A percentile compares a stretch with the other conserved stretches of the same genome.
phyloP scores from a whole-genome alignment of 1,284 basidiomycete genomes.

The Trametes versicolor region DNA sequence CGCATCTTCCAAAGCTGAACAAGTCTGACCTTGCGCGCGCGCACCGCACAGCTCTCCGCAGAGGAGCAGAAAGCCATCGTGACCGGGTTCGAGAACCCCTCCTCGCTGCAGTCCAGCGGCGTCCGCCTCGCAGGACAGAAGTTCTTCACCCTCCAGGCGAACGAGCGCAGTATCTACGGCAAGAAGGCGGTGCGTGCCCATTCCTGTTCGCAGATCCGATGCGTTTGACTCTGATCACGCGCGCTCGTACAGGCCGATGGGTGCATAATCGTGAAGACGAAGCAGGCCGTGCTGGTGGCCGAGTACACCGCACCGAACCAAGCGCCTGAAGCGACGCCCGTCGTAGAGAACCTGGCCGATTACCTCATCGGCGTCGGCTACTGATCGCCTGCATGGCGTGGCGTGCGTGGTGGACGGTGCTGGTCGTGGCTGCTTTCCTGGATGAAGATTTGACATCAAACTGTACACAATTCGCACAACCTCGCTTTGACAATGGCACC shows the following conservation, averaged over 20 bases:
- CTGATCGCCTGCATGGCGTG: constrained; percentile 41
- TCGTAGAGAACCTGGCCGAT: constrained; percentile 83
- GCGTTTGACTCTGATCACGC: not conserved
- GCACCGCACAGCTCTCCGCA: constrained; percentile 64
- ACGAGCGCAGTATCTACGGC: constrained; percentile 74
- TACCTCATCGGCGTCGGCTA: constrained; percentile 78
- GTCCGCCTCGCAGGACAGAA: constrained; percentile 80
- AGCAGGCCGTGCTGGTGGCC: constrained; percentile 87
- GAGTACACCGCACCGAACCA: constrained; percentile 80
- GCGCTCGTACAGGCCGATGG: constrained; percentile 73
- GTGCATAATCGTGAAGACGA: constrained; percentile 86
- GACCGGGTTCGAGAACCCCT: constrained; percentile 60
- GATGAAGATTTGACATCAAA: constrained; percentile 31
- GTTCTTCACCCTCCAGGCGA: constrained; percentile 80
- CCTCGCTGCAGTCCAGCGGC: constrained; percentile 63
- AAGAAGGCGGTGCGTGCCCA: constrained; percentile 77
- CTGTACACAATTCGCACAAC: constrained; percentile 29
- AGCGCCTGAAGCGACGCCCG: constrained; percentile 75
- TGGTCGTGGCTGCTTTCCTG: constrained; percentile 30
- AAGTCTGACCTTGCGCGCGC: not conserved
- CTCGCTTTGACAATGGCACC: constrained; percentile 27
- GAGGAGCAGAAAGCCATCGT: constrained; percentile 82
- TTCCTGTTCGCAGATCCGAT: not conserved
- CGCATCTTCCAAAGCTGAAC: not conserved
- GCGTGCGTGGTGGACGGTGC: constrained; percentile 14